Conservation (phyloP, 2,329 filamentous ascomycete species). For the Trichoderma sp. region DNA sequence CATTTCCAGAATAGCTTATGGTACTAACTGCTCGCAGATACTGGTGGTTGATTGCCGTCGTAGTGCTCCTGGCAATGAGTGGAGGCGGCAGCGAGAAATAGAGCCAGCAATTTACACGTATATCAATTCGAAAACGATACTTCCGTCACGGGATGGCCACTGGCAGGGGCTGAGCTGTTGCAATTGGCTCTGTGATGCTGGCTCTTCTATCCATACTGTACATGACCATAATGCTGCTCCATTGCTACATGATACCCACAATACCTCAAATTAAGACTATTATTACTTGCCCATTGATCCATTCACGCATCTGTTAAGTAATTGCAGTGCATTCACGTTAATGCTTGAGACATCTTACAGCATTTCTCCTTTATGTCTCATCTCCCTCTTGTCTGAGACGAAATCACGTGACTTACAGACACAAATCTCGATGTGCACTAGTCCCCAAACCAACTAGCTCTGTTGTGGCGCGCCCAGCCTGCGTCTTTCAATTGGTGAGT, state of each 20-base stretch:
- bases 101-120: slow-evolving; percentile 24
- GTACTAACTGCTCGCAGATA: slow-evolving; percentile 50
- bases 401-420: slow-evolving; percentile 1
- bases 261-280: background rate
- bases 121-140: background rate
- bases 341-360: background rate
- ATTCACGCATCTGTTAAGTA: background rate
- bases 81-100: slow-evolving; percentile 51
- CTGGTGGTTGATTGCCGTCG: slow-evolving; percentile 62
- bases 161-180: too few relatives aligned
- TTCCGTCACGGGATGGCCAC: background rate
- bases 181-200: background rate
- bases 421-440: background rate
- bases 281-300: background rate
- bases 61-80: slow-evolving; percentile 51
- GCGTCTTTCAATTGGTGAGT: slow-evolving; percentile 21
- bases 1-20: background rate
- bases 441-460: slow-evolving; percentile 27
- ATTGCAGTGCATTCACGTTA: background rate
- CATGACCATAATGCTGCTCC: background rate
- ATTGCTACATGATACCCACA: background rate
- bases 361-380: background rate
- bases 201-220: background rate
- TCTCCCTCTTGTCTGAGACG: background rate
- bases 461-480: slow-evolving; percentile 30